Evolutionary conservation across 371 early-diverging fungal genomes (phyloP).

Genomic region (Mortierella sp.): DNA sequence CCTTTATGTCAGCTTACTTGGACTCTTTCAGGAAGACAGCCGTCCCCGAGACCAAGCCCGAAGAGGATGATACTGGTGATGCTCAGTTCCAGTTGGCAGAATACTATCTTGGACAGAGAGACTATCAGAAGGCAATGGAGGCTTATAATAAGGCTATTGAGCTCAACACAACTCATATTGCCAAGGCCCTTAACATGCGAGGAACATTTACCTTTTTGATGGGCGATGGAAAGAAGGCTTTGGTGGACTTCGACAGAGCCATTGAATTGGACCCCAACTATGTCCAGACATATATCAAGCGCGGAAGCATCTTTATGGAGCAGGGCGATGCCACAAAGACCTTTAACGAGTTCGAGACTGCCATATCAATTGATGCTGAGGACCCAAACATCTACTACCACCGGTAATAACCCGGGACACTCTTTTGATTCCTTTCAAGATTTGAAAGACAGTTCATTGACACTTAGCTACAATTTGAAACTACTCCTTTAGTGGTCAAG

Average conservation of each 20-base stretch:
- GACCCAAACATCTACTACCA: conserved; percentile 90
- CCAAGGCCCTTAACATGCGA: conserved; percentile 83
- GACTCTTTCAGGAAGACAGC: conserved; percentile 84
- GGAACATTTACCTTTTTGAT: conserved; percentile 92
- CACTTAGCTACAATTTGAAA: neutral
- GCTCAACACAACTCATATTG: conserved; percentile 63
- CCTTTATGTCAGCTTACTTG: conserved; percentile 92
- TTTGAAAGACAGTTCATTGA: neutral
- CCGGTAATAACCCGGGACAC: conserved; percentile 54
- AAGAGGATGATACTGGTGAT: conserved; percentile 58
- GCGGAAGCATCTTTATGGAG: conserved; percentile 92
- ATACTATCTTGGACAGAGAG: conserved; percentile 55
- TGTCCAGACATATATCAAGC: conserved; percentile 89
- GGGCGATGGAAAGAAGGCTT: conserved; percentile 84
- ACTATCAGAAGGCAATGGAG: conserved; percentile 79
- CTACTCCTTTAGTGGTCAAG: conserved; percentile 50
- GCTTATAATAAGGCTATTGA: conserved; percentile 77
- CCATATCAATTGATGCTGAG: conserved; percentile 71
- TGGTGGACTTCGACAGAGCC: conserved; percentile 83
- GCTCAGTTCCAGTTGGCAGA: conserved; percentile 58
- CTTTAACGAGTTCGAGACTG: conserved; percentile 78
- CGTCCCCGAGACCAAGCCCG: conserved; percentile 44
- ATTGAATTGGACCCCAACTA: conserved; percentile 83
- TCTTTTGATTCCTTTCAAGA: neutral
- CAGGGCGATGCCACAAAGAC: conserved; percentile 75